Conservation (phyloP, 75 land plant genomes). For the Adiantum capillusveneris region DNA sequence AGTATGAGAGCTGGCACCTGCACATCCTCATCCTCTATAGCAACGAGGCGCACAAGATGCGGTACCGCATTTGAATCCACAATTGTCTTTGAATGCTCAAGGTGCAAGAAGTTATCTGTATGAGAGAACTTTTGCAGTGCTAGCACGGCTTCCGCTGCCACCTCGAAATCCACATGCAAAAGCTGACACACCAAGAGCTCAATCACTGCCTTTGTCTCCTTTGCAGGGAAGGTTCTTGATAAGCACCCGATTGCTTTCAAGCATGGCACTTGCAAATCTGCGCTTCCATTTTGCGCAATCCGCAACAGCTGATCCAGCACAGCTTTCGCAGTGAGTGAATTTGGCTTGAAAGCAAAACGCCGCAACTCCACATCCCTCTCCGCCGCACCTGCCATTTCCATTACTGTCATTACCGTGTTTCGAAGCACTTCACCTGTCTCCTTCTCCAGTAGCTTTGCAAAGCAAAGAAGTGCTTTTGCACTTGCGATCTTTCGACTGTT, state of each 20-base stretch:
- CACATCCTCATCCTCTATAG: conserved; percentile 8
- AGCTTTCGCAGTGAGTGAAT: conserved; percentile 67
- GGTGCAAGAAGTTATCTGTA: conserved; percentile 44
- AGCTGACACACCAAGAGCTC: conserved; percentile 42
- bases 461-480: conserved; percentile 64
- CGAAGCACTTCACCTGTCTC: conserved; percentile 51
- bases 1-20: conserved; percentile 45
- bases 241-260: conserved; percentile 65
- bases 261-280: conserved; percentile 43
- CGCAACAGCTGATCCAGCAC: conserved; percentile 70
- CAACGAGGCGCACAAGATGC: conserved; percentile 25
- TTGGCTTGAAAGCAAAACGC: conserved; percentile 70
- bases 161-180: conserved; percentile 23
- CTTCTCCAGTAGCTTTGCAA: conserved; percentile 59
- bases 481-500: conserved; percentile 63
- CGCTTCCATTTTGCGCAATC: conserved; percentile 19
- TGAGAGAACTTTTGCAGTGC: conserved; percentile 60
- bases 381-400: conserved; percentile 68
- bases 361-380: conserved; percentile 59
- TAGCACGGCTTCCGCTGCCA: conserved; percentile 54
- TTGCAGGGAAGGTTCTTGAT: conserved; percentile 65
- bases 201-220: conserved; percentile 43
- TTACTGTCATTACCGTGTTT: conserved; percentile 65
- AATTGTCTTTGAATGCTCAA: conserved; percentile 62
- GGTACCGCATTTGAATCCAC: conserved; percentile 47